Percentiles rank a stretch among this genome's conserved stretches.
Evolutionary conservation across 129 eudicot genomes (phyloP).

Genomic region (Centrapalus pauciflorus): DNA sequence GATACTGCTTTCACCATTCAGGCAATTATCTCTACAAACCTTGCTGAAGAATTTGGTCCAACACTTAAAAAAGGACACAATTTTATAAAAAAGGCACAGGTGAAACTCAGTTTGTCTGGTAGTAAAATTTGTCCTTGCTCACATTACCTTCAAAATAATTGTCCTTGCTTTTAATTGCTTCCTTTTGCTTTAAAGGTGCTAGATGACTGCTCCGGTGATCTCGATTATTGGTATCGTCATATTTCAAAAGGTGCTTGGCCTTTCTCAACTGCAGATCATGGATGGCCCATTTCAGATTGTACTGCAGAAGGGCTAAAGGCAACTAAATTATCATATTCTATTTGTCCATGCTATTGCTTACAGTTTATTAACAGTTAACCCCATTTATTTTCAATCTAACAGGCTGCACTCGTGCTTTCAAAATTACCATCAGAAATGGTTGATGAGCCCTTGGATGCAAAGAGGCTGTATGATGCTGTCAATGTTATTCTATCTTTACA

Average conservation of each 20-base stretch:
- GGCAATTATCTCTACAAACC: conserved; percentile 72
- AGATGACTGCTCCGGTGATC: conserved; percentile 80
- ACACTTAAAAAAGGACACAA: conserved; percentile 70
- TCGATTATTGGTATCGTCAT: conserved; percentile 82
- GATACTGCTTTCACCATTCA: conserved; percentile 76
- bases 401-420: conserved; percentile 78
- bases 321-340: conserved; percentile 6
- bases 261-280: conserved; percentile 93
- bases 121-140: neutral
- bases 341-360: neutral
- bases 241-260: conserved; percentile 99
- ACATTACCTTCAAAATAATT: neutral
- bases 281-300: conserved; percentile 99
- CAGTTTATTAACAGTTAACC: conserved; percentile 5
- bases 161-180: neutral
- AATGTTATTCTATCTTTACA: conserved; percentile 79
- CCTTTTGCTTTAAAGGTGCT: conserved; percentile 43
- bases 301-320: conserved; percentile 95
- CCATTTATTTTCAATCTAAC: conserved; percentile 1
- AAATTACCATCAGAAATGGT: conserved; percentile 66
- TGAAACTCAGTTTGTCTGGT: conserved; percentile 17
- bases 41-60: conserved; percentile 65
- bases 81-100: conserved; percentile 77
- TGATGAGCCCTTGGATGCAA: conserved; percentile 69
- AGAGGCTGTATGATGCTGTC: conserved; percentile 67